Evolutionary conservation across 192 early-diverging fungal genomes (phyloP).

Genomic region (Spinellus fusiger): DNA sequence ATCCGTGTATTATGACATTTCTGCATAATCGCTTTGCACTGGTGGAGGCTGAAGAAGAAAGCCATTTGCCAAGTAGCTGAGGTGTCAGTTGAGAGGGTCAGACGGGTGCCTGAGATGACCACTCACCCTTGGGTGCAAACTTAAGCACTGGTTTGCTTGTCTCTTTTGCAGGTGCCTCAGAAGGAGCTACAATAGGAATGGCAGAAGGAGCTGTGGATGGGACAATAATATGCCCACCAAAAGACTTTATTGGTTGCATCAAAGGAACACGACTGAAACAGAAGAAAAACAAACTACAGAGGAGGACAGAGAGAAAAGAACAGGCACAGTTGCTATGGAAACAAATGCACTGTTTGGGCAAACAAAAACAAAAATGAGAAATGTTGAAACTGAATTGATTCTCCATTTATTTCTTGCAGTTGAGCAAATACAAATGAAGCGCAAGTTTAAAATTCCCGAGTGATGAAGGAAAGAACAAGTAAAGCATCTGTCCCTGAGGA

Average conservation of each 20-base stretch:
- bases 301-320: not conserved
- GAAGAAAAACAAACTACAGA: not conserved
- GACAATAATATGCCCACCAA: slow-evolving; percentile 12
- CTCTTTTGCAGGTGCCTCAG: not conserved
- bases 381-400: too few relatives aligned
- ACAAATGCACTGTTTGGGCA: too few relatives aligned
- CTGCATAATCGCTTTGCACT: slow-evolving; percentile 45
- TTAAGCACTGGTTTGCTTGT: not conserved
- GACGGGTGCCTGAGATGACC: not conserved
- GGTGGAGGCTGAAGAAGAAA: not conserved
- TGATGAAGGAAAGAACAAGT: too few relatives aligned
- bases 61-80: not conserved
- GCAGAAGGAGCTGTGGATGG: slow-evolving; percentile 8
- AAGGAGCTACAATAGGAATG: slow-evolving; percentile 15
- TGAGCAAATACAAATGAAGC: too few relatives aligned
- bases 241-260: not conserved
- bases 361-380: too few relatives aligned
- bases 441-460: too few relatives aligned
- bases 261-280: not conserved
- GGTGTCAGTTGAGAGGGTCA: not conserved
- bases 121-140: not conserved
- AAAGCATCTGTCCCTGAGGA: too few relatives aligned
- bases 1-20: slow-evolving; percentile 74
- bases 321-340: too few relatives aligned
- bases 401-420: too few relatives aligned